These are phyloP conservation scores for Plasmodium relictum DNA, from an alignment of 169 alveolate genomes.

Conservation along the genomic window DNA sequence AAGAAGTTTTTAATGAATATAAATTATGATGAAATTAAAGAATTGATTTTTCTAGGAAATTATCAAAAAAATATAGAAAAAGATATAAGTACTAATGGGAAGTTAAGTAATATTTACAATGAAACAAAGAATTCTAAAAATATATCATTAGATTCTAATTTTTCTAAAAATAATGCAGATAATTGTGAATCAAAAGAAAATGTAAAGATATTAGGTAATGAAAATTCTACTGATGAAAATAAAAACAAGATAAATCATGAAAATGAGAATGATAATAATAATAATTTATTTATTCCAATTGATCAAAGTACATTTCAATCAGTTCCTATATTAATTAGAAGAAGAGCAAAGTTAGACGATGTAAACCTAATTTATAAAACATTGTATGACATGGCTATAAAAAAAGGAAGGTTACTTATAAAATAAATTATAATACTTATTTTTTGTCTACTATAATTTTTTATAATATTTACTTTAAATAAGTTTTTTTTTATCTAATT, in stretches of 20 bases:
- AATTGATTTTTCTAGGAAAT: conserved; percentile 17
- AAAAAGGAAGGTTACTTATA: conserved; percentile 79
- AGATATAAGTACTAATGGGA: neutral
- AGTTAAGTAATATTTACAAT: conserved; percentile 1
- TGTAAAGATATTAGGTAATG: neutral
- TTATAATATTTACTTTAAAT: too few relatives aligned
- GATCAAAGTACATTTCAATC: conserved; percentile 80
- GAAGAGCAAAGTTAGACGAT: conserved; percentile 85
- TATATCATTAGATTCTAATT: neutral
- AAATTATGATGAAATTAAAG: conserved; percentile 61
- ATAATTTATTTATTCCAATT: conserved; percentile 47
- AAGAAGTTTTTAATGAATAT: conserved; percentile 49
- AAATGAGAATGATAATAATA: conserved; percentile 4
- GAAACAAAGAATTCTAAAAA: conserved; percentile 13
- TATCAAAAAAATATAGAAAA: conserved; percentile 23
- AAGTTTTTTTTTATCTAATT: too few relatives aligned
- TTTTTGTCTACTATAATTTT: too few relatives aligned
- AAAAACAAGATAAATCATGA: conserved; percentile 28
- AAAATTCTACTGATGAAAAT: conserved; percentile 13
- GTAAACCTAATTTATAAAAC: conserved; percentile 78
- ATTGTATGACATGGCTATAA: conserved; percentile 80
- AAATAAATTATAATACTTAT: too few relatives aligned
- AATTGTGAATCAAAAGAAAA: conserved; percentile 2
- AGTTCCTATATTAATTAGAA: conserved; percentile 81
- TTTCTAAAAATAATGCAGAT: neutral